Percentiles rank a stretch among this genome's conserved stretches.
phyloP scores from a whole-genome alignment of 768 basidiomycete species.

The Lenzites betulinus region DNA sequence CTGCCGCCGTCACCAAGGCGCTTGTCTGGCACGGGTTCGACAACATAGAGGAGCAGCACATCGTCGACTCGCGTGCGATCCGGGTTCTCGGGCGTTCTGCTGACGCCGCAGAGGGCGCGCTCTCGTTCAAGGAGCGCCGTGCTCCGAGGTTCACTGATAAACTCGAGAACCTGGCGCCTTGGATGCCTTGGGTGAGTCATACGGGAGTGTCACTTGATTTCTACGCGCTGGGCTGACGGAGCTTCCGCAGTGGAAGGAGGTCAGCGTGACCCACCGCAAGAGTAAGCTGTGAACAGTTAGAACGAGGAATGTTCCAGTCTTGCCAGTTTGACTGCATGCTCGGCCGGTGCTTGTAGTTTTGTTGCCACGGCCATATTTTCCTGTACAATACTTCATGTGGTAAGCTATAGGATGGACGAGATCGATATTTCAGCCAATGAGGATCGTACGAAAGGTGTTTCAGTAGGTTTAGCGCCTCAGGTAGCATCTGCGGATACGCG shows the following conservation, averaged over 20 bases:
- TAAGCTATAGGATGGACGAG: too few species aligned
- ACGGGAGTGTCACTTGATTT: not conserved
- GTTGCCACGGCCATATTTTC: too few species aligned
- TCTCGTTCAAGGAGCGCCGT: conserved; percentile 51
- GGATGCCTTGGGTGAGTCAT: conserved; percentile 54
- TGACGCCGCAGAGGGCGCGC: conserved; percentile 51
- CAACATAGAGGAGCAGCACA: conserved; percentile 54
- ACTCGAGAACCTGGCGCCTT: conserved; percentile 35
- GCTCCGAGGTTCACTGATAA: conserved; percentile 47
- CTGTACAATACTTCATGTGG: too few species aligned
- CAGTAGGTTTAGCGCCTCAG: too few species aligned
- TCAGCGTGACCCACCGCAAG: conserved; percentile 38
- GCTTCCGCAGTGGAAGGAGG: conserved; percentile 39
- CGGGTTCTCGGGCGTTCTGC: conserved; percentile 38
- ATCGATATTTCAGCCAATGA: too few species aligned
- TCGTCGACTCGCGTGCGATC: conserved; percentile 53
- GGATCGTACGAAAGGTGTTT: too few species aligned
- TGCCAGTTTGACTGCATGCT: too few species aligned
- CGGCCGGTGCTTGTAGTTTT: too few species aligned
- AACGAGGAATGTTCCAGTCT: too few species aligned
- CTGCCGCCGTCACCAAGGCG: conserved; percentile 53
- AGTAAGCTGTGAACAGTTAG: conserved; percentile 36
- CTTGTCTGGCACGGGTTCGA: conserved; percentile 52
- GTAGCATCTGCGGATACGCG: not conserved
- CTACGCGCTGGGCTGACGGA: not conserved